Evolutionary conservation across 305 asterid genomes (phyloP), one percentile per base, ranked within the genome.

Genomic region (Fraxinus velutina): DNA sequence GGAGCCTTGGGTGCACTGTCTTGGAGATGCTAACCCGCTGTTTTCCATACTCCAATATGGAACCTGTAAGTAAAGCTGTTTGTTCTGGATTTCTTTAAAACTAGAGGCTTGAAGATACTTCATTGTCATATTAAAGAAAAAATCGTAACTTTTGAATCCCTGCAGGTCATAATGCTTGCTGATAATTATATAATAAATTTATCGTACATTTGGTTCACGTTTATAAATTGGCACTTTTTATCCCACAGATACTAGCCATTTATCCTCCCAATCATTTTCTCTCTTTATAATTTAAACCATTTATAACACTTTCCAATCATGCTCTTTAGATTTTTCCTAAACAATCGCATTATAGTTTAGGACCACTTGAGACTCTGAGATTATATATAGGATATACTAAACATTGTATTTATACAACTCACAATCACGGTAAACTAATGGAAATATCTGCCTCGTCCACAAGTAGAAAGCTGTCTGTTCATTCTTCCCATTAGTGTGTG

Each of bases 1-100:
- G 92, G 92, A 89, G 92, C 75, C 91, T 89, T 82, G 92, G 92
- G 7, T 89, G 92, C 80, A 86, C 92, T 7, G 92, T 89, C 32
- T 84, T 89, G 73, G 92, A 89, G 89, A 88, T 89, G 91, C 81
- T 89, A 70, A 88, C 92, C 32, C 87, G 85, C 50, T 80, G 71
- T 39, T 82, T 88, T 78, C 92, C 92, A 0, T 89, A 89, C 78
- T 85, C 88, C 71, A 83, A 83, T 73, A 79, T 88, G 77, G 90
- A 89, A 57, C 62, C 77, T 83, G 92, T 89, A 82, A 2, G 88
- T 79, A 42, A 42, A 68, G 32, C 73, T 30, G 6, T 77, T 70
- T 13, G 29, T 62, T 62, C n/a, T 62, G 32, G 71, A 8, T 62
- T 62, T 21, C 71, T 3, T 6, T 8, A 6, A 62, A 22, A 21